A percentile compares a stretch with the other conserved stretches of the same genome.
phyloP scores from a whole-genome alignment of 306 rosid genomes.

The Sicyos edulis region DNA sequence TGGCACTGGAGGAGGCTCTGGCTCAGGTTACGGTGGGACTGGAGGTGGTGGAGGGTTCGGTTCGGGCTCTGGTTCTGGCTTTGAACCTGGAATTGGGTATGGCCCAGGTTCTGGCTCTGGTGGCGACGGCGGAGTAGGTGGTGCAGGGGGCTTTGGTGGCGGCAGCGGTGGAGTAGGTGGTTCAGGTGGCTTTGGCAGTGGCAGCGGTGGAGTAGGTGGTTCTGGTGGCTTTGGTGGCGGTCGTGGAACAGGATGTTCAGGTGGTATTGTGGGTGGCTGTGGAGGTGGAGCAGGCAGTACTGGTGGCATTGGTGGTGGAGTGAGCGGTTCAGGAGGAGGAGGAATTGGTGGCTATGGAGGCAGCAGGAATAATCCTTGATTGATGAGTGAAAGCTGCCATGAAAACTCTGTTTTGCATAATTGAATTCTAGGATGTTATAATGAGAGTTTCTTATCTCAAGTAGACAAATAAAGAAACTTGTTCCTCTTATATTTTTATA shows the following conservation, averaged over 20 bases:
- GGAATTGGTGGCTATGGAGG: background rate
- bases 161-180: background rate
- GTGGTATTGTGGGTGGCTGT: background rate
- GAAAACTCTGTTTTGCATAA: too few relatives aligned
- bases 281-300: background rate
- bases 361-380: too few relatives aligned
- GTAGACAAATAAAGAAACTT: too few relatives aligned
- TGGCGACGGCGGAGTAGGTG: background rate
- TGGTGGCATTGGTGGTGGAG: background rate
- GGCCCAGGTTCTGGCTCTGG: slow-evolving; percentile 7
- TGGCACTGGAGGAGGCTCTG: slow-evolving; percentile 23
- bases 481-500: too few relatives aligned
- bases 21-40: slow-evolving; percentile 16
- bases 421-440: too few relatives aligned
- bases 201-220: background rate
- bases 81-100: slow-evolving; percentile 19
- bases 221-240: too few relatives aligned
- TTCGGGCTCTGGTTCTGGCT: background rate
- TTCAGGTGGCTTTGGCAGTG: background rate
- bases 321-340: background rate
- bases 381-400: too few relatives aligned
- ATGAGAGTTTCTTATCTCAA: too few relatives aligned
- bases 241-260: background rate
- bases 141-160: background rate
- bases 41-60: slow-evolving; percentile 18